Base-by-base conservation (phyloP, 1,139 yeast genomes). In the Debaryomyces subglobosus region DNA sequence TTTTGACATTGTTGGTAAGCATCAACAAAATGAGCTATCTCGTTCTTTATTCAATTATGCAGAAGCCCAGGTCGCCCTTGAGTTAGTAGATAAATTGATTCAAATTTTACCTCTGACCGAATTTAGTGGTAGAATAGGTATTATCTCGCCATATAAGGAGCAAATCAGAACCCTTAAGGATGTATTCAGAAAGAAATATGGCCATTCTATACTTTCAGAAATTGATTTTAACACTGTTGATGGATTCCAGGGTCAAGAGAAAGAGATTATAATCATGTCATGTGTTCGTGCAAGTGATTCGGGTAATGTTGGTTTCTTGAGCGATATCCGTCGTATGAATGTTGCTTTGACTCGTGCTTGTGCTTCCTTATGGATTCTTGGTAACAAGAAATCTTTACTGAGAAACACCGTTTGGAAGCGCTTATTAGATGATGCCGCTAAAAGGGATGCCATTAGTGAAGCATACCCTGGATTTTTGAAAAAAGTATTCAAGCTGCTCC, bases 231-330 rank as follows among this genome's bases (percentile, higher is more conserved):
- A 92, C 60, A 91, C 99, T 0, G 94, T 94, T 49, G 99, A 94
- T 74, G 99, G 99, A 1, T 94, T 91, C 64, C 99, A 94, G 72
- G 99, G 99, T 57, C 98, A 94, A 66, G 99, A 94, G 63, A 94
- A 92, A 65, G 98, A 94, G 56, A 84, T 95, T 46, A 89, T 94
- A 53, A 82, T 94, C 41, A 85, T 94, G 77, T 91, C 98, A 0
- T 92, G 98, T 81, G 99, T 95, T 6, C 80, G 99, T 61, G 96
- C 97, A 3, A 84, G 82, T 61, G 82, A 79, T 13, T 63, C 68
- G 4, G 77, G 78, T 4, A 82, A 89, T 47, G 94, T 92, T 53
- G 98, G 98, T 24, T 92, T 92, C 67, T 79, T 92, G 65, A 85
- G 88, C 53, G 98, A 92, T 68, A 77, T 86, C 37, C 79, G 98